phyloP scores from a whole-genome alignment of 1,284 basidiomycete species.

The Ganoderma meredithae region DNA sequence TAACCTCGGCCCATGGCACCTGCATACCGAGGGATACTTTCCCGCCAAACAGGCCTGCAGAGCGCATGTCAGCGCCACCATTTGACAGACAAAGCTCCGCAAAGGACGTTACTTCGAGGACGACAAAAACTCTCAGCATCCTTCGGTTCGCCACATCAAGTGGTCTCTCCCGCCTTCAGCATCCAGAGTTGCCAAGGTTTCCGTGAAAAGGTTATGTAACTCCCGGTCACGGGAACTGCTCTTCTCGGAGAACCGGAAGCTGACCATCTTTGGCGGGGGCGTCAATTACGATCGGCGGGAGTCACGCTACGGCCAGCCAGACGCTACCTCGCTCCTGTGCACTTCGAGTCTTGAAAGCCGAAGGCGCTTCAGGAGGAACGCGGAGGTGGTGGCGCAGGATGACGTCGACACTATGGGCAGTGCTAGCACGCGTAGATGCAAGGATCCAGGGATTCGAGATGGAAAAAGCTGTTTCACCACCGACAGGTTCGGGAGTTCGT shows the following conservation, averaged over 20 bases:
- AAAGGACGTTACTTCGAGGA: not conserved
- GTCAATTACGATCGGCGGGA: not conserved
- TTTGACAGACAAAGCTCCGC: not conserved
- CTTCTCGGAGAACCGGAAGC: not conserved
- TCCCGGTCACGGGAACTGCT: not conserved
- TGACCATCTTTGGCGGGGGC: not conserved
- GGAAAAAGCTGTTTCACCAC: not conserved
- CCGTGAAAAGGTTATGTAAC: not conserved
- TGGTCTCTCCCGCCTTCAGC: not conserved
- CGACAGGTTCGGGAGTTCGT: not conserved
- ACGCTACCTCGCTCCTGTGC: not conserved
- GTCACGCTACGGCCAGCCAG: not conserved
- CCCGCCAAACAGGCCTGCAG: not conserved
- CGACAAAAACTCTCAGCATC: not conserved
- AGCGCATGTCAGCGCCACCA: not conserved
- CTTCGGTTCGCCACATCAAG: not conserved
- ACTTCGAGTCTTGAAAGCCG: not conserved
- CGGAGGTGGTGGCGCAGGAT: not conserved
- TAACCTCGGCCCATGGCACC: not conserved
- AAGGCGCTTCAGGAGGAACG: not conserved
- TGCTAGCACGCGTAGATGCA: not conserved
- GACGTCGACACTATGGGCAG: not conserved
- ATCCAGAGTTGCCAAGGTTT: not conserved
- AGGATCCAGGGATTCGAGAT: not conserved
- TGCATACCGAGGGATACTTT: not conserved